Conservation (phyloP, 129 eudicot species). For the Escallonia rubra region DNA sequence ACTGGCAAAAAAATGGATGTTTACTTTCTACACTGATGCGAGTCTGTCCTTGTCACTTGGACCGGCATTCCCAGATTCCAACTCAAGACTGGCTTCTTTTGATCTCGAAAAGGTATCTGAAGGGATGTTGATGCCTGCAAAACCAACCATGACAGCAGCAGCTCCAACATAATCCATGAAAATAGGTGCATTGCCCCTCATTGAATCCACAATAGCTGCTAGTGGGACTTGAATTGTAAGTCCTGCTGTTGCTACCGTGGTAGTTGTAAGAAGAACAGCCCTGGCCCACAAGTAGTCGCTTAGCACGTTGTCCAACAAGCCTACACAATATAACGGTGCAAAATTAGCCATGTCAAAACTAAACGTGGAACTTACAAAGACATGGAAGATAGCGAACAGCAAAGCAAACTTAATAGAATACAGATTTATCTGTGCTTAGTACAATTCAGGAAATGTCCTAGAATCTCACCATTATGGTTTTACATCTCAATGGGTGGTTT, state of each 20-base stretch:
- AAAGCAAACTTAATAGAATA: no score
- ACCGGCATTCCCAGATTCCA: conserved; percentile 26
- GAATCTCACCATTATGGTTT: no score
- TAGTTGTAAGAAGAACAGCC: conserved; percentile 88
- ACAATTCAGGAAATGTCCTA: no score
- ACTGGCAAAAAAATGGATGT: not conserved
- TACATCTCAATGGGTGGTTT: no score
- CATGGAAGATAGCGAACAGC: no score
- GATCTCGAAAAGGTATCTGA: conserved; percentile 40
- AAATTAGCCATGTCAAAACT: no score
- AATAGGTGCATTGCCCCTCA: conserved; percentile 72
- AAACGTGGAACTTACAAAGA: no score
- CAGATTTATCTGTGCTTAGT: no score
- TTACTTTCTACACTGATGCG: not conserved
- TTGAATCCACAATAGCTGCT: conserved; percentile 81
- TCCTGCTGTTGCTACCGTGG: conserved; percentile 99
- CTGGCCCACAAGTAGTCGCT: conserved; percentile 97
- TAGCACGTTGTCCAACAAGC: conserved; percentile 87
- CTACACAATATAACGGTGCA: conserved; percentile 20
- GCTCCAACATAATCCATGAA: conserved; percentile 73
- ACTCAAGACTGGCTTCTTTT: conserved; percentile 46
- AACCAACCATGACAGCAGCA: conserved; percentile 85
- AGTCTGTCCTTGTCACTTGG: conserved; percentile 15
- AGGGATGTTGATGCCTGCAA: conserved; percentile 78
- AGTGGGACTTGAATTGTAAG: conserved; percentile 91